These are phyloP conservation scores for Cardamine occulta DNA, from an alignment of 345 rosid genomes.

Conservation along the genomic window DNA sequence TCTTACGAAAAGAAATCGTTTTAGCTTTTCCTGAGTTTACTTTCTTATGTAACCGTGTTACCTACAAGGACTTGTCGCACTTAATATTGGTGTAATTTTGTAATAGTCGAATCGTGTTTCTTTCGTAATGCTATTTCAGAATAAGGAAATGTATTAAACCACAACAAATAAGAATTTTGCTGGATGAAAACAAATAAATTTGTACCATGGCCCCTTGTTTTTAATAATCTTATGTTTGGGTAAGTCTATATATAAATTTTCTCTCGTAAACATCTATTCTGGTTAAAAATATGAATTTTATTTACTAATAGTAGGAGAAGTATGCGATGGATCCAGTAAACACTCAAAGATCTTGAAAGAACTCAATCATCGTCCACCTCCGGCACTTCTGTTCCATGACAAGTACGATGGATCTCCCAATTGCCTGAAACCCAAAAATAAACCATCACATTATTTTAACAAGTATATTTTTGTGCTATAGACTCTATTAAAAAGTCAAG, in stretches of 20 bases:
- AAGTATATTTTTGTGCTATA: not conserved
- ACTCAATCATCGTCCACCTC: slow-evolving; percentile 47
- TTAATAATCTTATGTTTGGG: not conserved
- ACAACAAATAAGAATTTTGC: not conserved
- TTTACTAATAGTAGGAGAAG: not conserved
- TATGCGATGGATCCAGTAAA: not conserved
- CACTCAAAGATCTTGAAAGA: not conserved
- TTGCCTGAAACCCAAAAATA: slow-evolving; percentile 53
- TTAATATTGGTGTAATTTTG: slow-evolving; percentile 7
- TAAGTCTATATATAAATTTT: not conserved
- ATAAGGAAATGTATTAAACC: not conserved
- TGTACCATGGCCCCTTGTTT: not conserved
- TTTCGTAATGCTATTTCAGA: not conserved
- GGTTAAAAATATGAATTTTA: not conserved
- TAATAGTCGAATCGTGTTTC: slow-evolving; percentile 9
- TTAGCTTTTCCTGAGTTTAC: slow-evolving; percentile 21
- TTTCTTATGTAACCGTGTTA: not conserved
- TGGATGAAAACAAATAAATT: not conserved
- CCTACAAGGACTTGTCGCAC: slow-evolving; percentile 2
- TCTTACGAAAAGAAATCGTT: slow-evolving; percentile 72
- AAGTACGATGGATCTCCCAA: slow-evolving; percentile 86
- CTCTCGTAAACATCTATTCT: not conserved
- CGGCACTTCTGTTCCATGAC: slow-evolving; percentile 85
- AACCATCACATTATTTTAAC: not conserved
- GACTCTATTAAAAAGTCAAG: slow-evolving; percentile 1